Evolutionary conservation across 495 filamentous ascomycete genomes (phyloP).

Genomic region (Letharia columbiana): DNA sequence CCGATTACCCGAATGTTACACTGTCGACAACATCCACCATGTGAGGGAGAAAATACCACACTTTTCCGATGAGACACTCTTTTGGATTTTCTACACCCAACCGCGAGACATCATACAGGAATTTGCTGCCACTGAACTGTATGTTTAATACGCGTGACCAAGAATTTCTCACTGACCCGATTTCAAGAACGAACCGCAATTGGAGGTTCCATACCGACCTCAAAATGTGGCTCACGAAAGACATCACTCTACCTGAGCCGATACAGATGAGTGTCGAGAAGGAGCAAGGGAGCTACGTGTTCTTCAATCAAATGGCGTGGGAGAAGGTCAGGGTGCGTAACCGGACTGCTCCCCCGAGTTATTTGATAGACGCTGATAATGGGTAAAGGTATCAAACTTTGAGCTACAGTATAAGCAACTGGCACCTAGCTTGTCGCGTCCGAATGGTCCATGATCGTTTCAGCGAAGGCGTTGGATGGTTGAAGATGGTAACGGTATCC

Average conservation of each 20-base stretch:
- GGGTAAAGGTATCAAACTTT: constrained; percentile 11
- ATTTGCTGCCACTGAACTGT: constrained; percentile 72
- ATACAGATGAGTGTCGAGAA: constrained; percentile 55
- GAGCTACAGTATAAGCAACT: constrained; percentile 18
- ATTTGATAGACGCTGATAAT: neutral
- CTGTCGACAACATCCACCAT: constrained; percentile 75
- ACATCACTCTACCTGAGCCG: constrained; percentile 62
- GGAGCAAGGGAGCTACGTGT: constrained; percentile 80
- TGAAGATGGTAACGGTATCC: neutral
- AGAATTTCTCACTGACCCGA: constrained; percentile 20
- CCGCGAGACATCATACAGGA: constrained; percentile 79
- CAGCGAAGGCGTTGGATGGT: constrained; percentile 17
- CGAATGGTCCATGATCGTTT: constrained; percentile 9
- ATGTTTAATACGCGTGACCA: constrained; percentile 22
- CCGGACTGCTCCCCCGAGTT: neutral
- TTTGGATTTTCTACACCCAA: constrained; percentile 92
- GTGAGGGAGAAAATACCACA: constrained; percentile 68
- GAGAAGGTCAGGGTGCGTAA: constrained; percentile 66
- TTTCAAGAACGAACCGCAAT: constrained; percentile 52
- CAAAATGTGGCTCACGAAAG: constrained; percentile 85
- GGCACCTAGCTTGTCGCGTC: constrained; percentile 8
- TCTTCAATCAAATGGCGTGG: constrained; percentile 83
- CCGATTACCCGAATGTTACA: constrained; percentile 73
- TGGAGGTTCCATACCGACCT: constrained; percentile 91
- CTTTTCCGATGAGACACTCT: constrained; percentile 85